These are phyloP conservation scores for Wickerhamomyces xylosicus DNA, from an alignment of 805 yeast species.

Conservation along the genomic window DNA sequence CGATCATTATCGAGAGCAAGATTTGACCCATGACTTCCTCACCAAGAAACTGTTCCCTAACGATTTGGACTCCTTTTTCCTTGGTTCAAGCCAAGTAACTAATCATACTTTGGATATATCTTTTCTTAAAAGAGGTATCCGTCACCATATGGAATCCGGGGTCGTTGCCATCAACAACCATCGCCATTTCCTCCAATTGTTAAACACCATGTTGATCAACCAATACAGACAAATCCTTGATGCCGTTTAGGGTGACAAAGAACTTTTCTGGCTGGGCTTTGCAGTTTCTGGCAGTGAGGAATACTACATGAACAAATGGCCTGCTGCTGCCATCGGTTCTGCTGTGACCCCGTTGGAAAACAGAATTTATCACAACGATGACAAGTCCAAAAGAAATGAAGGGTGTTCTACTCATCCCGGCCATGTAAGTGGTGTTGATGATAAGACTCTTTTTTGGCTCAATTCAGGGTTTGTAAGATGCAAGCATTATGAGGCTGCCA, in stretches of 20 bases:
- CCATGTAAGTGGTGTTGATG: constrained; percentile 39
- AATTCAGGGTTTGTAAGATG: constrained; percentile 50
- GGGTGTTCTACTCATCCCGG: constrained; percentile 55
- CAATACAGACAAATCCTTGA: constrained; percentile 29
- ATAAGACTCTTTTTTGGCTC: constrained; percentile 42
- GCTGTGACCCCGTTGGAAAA: constrained; percentile 18
- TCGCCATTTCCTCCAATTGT: constrained; percentile 37
- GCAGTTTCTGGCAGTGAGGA: constrained; percentile 43
- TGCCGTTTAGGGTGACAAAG: constrained; percentile 59
- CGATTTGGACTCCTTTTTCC: constrained; percentile 25
- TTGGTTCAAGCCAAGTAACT: constrained; percentile 26
- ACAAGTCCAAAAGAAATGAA: constrained; percentile 23
- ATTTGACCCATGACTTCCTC: constrained; percentile 28
- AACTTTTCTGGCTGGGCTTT: constrained; percentile 55
- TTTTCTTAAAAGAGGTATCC: constrained; percentile 26
- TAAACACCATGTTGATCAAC: constrained; percentile 30
- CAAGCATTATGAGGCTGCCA: constrained; percentile 22
- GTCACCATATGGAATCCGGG: constrained; percentile 35
- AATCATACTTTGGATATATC: constrained; percentile 27
- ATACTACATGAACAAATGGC: constrained; percentile 37
- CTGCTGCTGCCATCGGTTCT: constrained; percentile 54
- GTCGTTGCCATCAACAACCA: constrained; percentile 34
- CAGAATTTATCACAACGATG: constrained; percentile 10
- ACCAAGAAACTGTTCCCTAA: constrained; percentile 35
- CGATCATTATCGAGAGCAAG: constrained; percentile 16